phyloP scores from a whole-genome alignment of 108 stramenopile genomes.

The Aurantiochytrium sp. region DNA sequence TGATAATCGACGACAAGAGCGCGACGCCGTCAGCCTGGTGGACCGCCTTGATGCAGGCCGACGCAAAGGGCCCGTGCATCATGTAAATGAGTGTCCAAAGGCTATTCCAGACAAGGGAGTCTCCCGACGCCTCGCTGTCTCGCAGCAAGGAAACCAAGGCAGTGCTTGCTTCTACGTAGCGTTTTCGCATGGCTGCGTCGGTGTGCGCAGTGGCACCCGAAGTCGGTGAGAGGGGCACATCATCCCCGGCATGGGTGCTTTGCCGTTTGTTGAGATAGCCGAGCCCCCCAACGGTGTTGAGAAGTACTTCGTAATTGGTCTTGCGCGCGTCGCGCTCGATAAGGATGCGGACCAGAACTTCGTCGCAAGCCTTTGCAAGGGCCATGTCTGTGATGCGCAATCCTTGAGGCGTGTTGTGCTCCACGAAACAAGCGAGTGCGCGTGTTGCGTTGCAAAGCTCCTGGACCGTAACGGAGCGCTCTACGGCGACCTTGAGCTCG shows the following conservation, averaged over 20 bases:
- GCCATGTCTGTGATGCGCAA: background rate
- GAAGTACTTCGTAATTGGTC: background rate
- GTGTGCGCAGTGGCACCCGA: background rate
- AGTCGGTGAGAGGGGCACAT: background rate
- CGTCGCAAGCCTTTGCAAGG: background rate
- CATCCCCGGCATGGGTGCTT: background rate
- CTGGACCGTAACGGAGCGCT: too few species aligned
- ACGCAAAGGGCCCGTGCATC: background rate
- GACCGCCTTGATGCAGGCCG: background rate
- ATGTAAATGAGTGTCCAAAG: conserved; percentile 1
- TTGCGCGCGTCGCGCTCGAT: background rate
- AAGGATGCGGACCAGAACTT: background rate
- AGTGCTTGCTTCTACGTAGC: background rate
- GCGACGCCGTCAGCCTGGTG: background rate
- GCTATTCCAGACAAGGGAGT: background rate
- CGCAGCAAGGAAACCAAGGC: background rate
- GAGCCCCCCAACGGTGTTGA: background rate
- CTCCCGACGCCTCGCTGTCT: background rate
- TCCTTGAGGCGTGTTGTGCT: background rate
- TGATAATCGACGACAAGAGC: background rate
- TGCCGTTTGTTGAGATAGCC: background rate
- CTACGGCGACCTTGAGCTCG: background rate
- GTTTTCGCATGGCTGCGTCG: background rate
- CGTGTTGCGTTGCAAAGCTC: conserved; percentile 14
- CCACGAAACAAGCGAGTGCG: background rate